phyloP scores from a whole-genome alignment of 139 green algal species.

The Monoraphidium neglectum region DNA sequence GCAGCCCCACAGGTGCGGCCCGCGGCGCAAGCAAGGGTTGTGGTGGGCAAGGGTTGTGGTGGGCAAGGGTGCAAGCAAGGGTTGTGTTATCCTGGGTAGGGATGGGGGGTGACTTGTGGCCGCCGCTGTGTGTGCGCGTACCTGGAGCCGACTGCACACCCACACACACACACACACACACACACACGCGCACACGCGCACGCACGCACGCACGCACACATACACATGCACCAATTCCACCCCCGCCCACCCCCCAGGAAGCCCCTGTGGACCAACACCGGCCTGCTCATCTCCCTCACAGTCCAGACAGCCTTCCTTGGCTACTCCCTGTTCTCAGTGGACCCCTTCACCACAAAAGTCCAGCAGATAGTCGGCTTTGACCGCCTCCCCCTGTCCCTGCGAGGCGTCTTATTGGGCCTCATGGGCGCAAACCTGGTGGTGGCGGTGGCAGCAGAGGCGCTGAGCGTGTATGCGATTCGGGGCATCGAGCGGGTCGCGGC shows the following conservation, averaged over 20 bases:
- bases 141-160: too few relatives aligned
- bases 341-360: conserved; percentile 46
- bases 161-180: too few relatives aligned
- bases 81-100: too few relatives aligned
- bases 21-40: too few relatives aligned
- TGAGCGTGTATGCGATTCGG: conserved; percentile 9
- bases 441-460: conserved; percentile 24
- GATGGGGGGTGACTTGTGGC: too few relatives aligned
- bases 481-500: neutral
- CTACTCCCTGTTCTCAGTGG: conserved; percentile 43
- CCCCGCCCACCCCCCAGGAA: conserved; percentile 5
- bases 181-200: too few relatives aligned
- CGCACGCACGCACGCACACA: too few relatives aligned
- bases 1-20: conserved; percentile 43
- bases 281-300: conserved; percentile 33
- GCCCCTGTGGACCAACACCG: conserved; percentile 46
- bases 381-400: conserved; percentile 6
- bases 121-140: too few relatives aligned
- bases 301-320: conserved; percentile 43
- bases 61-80: too few relatives aligned
- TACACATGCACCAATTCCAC: too few relatives aligned
- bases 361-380: conserved; percentile 41
- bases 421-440: conserved; percentile 31
- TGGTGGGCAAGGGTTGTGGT: too few relatives aligned
- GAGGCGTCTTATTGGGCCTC: conserved; percentile 34